Percentiles rank a stretch among this genome's conserved stretches.
These are phyloP conservation scores for Chaetomiaceae sp. DNA, from an alignment of 2,329 filamentous ascomycete genomes.

Conservation along the genomic window DNA sequence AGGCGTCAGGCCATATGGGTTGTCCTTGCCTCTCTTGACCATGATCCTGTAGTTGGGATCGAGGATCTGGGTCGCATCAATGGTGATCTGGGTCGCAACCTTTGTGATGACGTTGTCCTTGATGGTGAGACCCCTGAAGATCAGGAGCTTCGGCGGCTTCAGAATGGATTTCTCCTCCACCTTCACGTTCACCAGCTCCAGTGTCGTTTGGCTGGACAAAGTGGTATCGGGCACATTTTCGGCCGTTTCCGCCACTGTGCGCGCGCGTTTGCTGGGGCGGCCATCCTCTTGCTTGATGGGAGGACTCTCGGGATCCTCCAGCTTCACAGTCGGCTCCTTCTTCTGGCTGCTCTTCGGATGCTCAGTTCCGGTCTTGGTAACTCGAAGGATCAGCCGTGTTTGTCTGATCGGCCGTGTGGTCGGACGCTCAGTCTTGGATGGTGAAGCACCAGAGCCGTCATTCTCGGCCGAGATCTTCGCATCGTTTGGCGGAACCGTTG, in stretches of 20 bases:
- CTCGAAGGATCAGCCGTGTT: conserved; percentile 1
- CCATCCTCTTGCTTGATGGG: not conserved
- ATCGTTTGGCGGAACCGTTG: not conserved
- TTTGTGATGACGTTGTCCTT: conserved; percentile 8
- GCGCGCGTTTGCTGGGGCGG: not conserved
- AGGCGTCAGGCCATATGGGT: conserved; percentile 50
- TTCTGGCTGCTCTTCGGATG: not conserved
- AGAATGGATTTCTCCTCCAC: not conserved
- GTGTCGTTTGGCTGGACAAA: not conserved
- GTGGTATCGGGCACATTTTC: not conserved
- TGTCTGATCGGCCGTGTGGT: not conserved
- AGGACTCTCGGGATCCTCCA: not conserved
- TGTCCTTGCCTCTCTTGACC: conserved; percentile 29
- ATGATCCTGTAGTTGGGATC: conserved; percentile 20
- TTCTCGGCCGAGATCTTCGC: not conserved
- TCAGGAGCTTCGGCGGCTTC: conserved; percentile 7
- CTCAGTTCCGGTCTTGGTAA: not conserved
- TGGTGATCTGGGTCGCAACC: conserved; percentile 8
- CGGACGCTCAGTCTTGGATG: not conserved
- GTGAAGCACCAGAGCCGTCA: not conserved
- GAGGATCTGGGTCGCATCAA: conserved; percentile 17
- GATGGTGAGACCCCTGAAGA: conserved; percentile 12
- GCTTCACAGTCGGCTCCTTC: not conserved
- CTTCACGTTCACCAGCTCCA: not conserved
- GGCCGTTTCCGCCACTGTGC: not conserved